These are phyloP conservation scores for Fusarium redolens DNA, from an alignment of 2,329 filamentous ascomycete species.

Conservation along the genomic window DNA sequence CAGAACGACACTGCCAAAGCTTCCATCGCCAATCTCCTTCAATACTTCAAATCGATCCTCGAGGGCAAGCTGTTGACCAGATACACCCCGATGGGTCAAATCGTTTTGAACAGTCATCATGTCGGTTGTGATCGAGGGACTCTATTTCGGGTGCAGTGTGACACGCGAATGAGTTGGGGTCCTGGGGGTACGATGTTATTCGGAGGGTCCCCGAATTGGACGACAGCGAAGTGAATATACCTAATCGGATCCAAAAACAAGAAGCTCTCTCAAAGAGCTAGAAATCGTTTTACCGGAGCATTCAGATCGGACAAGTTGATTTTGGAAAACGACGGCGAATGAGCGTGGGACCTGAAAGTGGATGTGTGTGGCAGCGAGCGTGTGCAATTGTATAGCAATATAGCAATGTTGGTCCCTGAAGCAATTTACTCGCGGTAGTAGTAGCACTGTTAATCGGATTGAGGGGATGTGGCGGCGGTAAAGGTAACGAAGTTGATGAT, in stretches of 20 bases:
- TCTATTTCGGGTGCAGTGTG: conserved; percentile 34
- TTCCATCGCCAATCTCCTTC: conserved; percentile 98
- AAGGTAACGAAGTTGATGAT: conserved; percentile 8
- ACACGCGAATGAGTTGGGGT: conserved; percentile 32
- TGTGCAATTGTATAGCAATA: conserved; percentile 24
- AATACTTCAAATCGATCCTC: conserved; percentile 97
- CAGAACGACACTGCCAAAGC: conserved; percentile 94
- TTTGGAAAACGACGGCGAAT: conserved; percentile 24
- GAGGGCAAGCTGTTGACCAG: conserved; percentile 72
- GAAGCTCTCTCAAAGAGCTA: conserved; percentile 53
- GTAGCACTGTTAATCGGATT: conserved; percentile 9
- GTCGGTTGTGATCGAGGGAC: conserved; percentile 33
- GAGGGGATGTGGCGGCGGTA: conserved; percentile 10
- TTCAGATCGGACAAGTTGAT: conserved; percentile 46
- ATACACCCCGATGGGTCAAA: conserved; percentile 74
- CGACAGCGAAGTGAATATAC: conserved; percentile 39
- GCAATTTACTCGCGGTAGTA: conserved; percentile 5
- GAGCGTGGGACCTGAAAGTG: conserved; percentile 19
- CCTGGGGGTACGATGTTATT: conserved; percentile 38
- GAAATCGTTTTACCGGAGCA: conserved; percentile 49
- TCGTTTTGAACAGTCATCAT: conserved; percentile 84
- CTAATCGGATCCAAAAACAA: conserved; percentile 40
- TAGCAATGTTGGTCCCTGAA: conserved; percentile 4
- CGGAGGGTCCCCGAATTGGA: conserved; percentile 27
- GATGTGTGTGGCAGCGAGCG: conserved; percentile 20